Conservation (phyloP, 2,329 filamentous ascomycete genomes). For the Ophiostoma himal-ulmi region DNA sequence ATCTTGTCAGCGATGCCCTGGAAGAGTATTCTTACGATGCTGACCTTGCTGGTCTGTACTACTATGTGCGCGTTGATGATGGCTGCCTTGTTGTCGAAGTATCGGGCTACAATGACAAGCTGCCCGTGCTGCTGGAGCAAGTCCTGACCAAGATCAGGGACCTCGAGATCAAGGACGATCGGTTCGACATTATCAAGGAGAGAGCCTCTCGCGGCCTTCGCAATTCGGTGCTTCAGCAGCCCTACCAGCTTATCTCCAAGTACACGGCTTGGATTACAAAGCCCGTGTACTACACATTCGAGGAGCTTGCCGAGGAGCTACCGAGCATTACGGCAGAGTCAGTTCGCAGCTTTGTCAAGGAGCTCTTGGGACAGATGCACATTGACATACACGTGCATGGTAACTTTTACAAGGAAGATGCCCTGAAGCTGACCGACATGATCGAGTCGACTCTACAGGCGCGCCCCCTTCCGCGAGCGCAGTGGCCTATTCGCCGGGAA, state of each 20-base stretch:
- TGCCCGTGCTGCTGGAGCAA: conserved; percentile 83
- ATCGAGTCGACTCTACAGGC: conserved; percentile 74
- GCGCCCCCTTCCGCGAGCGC: conserved; percentile 63
- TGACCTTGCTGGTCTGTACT: conserved; percentile 82
- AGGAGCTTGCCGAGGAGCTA: conserved; percentile 73
- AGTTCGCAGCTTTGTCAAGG: conserved; percentile 69
- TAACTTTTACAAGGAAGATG: conserved; percentile 91
- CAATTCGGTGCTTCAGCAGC: conserved; percentile 83
- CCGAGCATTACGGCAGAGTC: conserved; percentile 67
- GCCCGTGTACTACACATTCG: conserved; percentile 71
- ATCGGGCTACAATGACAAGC: conserved; percentile 93
- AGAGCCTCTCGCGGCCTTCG: conserved; percentile 67
- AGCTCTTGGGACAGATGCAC: conserved; percentile 75
- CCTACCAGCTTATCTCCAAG: conserved; percentile 80
- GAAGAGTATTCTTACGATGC: conserved; percentile 95
- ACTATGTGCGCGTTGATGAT: conserved; percentile 66
- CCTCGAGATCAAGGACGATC: conserved; percentile 74
- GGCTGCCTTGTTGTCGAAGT: conserved; percentile 73
- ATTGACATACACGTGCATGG: conserved; percentile 86
- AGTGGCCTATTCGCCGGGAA: conserved; percentile 74
- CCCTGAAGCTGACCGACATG: conserved; percentile 74
- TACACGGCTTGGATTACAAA: conserved; percentile 75
- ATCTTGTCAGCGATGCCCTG: conserved; percentile 80
- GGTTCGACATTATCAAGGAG: conserved; percentile 90
- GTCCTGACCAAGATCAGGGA: conserved; percentile 79